Base-by-base conservation (phyloP, 2,329 filamentous ascomycete genomes). In the Purpureocillium lavendulum region DNA sequence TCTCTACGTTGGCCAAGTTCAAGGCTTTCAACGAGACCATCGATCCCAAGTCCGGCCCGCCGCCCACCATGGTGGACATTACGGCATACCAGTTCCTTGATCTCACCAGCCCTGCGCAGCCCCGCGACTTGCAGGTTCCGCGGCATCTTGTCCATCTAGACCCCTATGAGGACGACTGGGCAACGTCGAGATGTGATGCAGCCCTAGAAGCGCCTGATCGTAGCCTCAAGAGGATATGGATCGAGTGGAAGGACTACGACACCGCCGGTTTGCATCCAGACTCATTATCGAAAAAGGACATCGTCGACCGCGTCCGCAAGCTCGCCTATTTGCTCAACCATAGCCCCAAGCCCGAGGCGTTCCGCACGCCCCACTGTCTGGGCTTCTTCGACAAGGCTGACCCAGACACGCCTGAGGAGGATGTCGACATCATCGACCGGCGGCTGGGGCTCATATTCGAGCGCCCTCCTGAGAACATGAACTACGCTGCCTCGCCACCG, bases 381-480 rank as follows among this genome's bases (percentile, higher is more conserved):
- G 71, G 70, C 6, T 73, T 68, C 50, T 71, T 72, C 33, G 61
- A 71, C 49, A 67, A 69, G 46, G 59, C 56, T 8, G 56, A 62
- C n/a, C 52, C 57, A 3, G 42, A 46, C 14, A 40, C 52, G 5
- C 44, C 53, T 7, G 53, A 51, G 7, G 64, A 67, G 4, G 62
- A 69, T 7, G 61, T 69, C 4, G 59, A 60, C 36, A 59, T 64
- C 10, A 52, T 65, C 33, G 63, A 64, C 39, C 52, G 57, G 35
- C 65, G 69, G 11, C 68, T 75, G 12, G 74, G 73, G 3, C 62
- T 78, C 14, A 62, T 77, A 9, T 78, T 77, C 44, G 66, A 71
- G 37, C 66, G 70, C 10, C 70, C 72, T 1, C 40, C 51, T 0
- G 57, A 61, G 13, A 55, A 61, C 15, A 40, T 56, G 3, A 47